A percentile compares a stretch with the other conserved stretches of the same genome.
Evolutionary conservation across 805 yeast genomes (phyloP).

Genomic region (Ogataea glucozyma): DNA sequence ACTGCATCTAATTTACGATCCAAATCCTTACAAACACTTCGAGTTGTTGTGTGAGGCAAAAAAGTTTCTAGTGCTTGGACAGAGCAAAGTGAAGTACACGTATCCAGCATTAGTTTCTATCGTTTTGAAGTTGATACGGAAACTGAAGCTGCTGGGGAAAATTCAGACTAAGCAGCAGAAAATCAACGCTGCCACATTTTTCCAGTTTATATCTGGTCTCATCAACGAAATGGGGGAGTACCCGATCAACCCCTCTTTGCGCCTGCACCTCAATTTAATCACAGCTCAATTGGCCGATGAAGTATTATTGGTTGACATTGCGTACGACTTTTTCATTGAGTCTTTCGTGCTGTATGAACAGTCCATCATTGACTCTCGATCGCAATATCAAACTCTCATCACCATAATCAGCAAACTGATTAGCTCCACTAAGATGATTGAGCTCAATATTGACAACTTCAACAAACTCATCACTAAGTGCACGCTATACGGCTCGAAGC

Average conservation of each 20-base stretch:
- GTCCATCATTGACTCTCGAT: conserved; percentile 46
- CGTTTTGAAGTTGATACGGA: conserved; percentile 60
- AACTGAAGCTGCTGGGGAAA: conserved; percentile 36
- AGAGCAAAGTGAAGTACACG: conserved; percentile 57
- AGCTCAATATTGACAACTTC: conserved; percentile 57
- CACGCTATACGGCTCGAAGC: conserved; percentile 83
- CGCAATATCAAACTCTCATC: conserved; percentile 51
- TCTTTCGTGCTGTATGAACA: conserved; percentile 84
- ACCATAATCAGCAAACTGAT: conserved; percentile 48
- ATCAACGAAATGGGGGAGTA: conserved; percentile 62
- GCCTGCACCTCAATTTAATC: conserved; percentile 55
- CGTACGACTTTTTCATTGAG: conserved; percentile 87
- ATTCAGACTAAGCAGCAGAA: conserved; percentile 26
- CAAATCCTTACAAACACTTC: conserved; percentile 47
- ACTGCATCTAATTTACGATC: conserved; percentile 59
- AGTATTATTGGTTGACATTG: conserved; percentile 63
- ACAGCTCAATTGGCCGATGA: conserved; percentile 83
- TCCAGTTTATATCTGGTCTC: conserved; percentile 71
- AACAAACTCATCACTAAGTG: conserved; percentile 81
- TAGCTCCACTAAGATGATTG: conserved; percentile 42
- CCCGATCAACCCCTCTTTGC: conserved; percentile 32
- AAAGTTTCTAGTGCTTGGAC: conserved; percentile 54
- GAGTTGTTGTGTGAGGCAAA: conserved; percentile 47
- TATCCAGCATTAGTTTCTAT: conserved; percentile 74
- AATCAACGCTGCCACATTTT: conserved; percentile 38